Evolutionary conservation across 768 basidiomycete genomes (phyloP).

Genomic region (Boletus sp.): DNA sequence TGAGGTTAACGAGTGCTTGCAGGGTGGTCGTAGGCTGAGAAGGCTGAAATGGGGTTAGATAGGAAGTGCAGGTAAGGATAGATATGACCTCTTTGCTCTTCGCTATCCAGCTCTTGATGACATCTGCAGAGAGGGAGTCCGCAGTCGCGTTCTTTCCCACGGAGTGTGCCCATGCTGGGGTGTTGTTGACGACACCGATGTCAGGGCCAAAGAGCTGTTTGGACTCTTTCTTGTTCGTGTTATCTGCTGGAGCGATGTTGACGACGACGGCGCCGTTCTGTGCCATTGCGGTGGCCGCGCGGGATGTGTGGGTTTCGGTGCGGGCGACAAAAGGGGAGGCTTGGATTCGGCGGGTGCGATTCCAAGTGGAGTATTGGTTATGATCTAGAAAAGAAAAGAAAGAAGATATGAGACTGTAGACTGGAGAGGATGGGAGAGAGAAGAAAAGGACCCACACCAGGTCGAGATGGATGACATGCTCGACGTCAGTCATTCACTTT

Average conservation of each 20-base stretch:
- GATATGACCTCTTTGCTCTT: slow-evolving; percentile 75
- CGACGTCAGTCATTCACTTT: slow-evolving; percentile 2
- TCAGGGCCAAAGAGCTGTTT: slow-evolving; percentile 86
- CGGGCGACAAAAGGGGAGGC: slow-evolving; percentile 51
- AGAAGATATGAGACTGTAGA: neutral
- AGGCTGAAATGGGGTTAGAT: slow-evolving; percentile 39
- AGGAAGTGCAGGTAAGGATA: neutral
- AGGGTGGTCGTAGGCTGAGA: slow-evolving; percentile 88
- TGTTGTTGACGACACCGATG: slow-evolving; percentile 70
- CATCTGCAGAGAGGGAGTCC: slow-evolving; percentile 77
- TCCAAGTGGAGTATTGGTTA: slow-evolving; percentile 54
- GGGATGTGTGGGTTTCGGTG: slow-evolving; percentile 46
- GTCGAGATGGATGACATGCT: slow-evolving; percentile 32
- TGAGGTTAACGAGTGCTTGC: slow-evolving; percentile 92
- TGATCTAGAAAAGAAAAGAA: slow-evolving; percentile 33
- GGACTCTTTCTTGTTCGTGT: slow-evolving; percentile 47
- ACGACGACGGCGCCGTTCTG: slow-evolving; percentile 32
- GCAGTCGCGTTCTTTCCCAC: slow-evolving; percentile 60
- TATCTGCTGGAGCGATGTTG: slow-evolving; percentile 18
- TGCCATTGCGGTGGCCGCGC: slow-evolving; percentile 49
- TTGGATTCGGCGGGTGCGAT: slow-evolving; percentile 51
- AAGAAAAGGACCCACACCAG: slow-evolving; percentile 36
- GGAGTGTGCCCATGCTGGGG: slow-evolving; percentile 66
- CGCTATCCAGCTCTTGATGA: slow-evolving; percentile 80
- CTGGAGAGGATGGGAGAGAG: neutral